Evolutionary conservation across 2,329 filamentous ascomycete species (phyloP), one percentile per base, ranked within the genome.

Genomic region (Fusarium lyarnte): DNA sequence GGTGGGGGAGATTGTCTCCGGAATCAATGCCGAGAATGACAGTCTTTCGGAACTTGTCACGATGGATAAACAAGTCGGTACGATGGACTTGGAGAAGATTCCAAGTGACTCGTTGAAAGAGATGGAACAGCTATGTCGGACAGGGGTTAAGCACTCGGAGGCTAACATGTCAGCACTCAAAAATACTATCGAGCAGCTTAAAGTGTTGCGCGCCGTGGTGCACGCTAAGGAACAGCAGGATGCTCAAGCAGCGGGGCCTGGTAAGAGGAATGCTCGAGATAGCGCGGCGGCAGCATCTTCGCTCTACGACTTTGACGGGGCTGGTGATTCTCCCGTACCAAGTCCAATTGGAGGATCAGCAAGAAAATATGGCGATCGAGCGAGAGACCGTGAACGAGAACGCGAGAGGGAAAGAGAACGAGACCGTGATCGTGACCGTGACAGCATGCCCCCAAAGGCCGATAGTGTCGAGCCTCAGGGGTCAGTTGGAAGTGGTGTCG

Each of bases 401-500:
- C 47, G 69, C 5, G 57, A 59, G 25, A 39, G 57, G 23, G 81
- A 85, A 51, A 82, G 65, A 13, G 81, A 65, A 42, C 58, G 66
- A 29, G 67, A 70, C 47, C 67, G 67, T 16, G 67, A 69, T 31
- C 27, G 27, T 29, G 67, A 70, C 47, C 67, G 67, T 16, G 67
- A 69, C 36, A 89, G 87, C 65, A 84, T 87, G 19, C 87, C 88
- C 2, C 84, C 85, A 51, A 88, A 89, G 74, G 84, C 85, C 13
- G 88, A 89, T 69, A 89, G 87, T 76, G 87, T 85, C 36, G 87
- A 89, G 78, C 87, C 87, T 3, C 86, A 86, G 41, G 84, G 83
- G 8, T 81, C 84, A 4, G 74, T 76, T 14, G 80, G 79, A 31
- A 80, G 83, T 82, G 61, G 78, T 74, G 58, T 72, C 21, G 74